Conservation (phyloP, 1,284 basidiomycete genomes). For the Microbotryum lychnidis-dioicae region DNA sequence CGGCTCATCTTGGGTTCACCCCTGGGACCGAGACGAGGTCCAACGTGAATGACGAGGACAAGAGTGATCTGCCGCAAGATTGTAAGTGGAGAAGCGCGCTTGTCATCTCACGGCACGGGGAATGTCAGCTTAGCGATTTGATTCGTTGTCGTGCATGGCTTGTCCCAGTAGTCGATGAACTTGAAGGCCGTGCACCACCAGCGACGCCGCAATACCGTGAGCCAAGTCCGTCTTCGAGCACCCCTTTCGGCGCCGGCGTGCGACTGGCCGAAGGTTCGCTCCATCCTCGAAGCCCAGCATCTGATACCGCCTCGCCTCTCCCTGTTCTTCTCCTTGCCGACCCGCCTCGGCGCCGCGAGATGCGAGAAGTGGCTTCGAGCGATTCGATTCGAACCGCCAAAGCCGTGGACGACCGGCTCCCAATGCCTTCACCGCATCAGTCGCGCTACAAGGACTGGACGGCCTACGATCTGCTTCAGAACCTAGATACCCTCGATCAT, state of each 20-base stretch:
- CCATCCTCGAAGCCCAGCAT: not conserved
- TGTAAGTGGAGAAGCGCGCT: not conserved
- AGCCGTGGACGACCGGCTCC: not conserved
- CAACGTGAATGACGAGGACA: not conserved
- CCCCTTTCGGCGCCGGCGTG: conserved; percentile 14
- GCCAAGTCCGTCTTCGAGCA: not conserved
- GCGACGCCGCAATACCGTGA: not conserved
- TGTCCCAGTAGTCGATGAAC: conserved; percentile 17
- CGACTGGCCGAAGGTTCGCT: not conserved
- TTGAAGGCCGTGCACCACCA: not conserved
- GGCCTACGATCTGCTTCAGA: conserved; percentile 22
- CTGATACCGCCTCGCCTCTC: not conserved
- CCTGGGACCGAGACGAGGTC: not conserved
- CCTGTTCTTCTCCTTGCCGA: not conserved
- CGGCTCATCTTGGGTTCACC: not conserved
- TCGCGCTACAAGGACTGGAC: conserved; percentile 14
- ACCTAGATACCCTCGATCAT: not conserved
- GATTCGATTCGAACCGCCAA: conserved; percentile 32
- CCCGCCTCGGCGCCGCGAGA: not conserved
- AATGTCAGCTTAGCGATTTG: not conserved
- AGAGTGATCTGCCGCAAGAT: conserved; percentile 23
- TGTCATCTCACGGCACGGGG: too few species aligned
- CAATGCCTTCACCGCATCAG: not conserved
- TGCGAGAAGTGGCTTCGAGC: conserved; percentile 28
- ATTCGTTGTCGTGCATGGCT: not conserved